Percentiles rank a stretch among this genome's conserved stretches.
phyloP scores from a whole-genome alignment of 345 rosid genomes.

The Heritiera fomes region DNA sequence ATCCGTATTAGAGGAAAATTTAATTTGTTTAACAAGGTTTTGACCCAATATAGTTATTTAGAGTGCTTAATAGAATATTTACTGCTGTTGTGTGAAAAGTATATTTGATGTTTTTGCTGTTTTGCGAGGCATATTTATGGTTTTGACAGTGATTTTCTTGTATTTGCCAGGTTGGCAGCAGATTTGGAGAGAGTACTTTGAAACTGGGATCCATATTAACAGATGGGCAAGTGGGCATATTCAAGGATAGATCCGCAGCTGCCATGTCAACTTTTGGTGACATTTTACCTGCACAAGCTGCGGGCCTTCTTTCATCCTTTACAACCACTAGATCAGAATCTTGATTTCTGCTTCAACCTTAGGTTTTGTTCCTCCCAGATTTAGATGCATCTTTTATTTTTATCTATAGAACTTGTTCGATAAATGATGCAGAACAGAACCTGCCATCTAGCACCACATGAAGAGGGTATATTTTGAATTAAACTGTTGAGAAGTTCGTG shows the following conservation, averaged over 20 bases:
- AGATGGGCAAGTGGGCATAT: constrained; percentile 96
- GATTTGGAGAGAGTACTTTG: constrained; percentile 93
- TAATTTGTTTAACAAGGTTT: no score
- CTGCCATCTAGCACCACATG: background rate
- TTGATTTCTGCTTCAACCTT: constrained; percentile 26
- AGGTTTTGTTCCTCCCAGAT: background rate
- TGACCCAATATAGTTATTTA: no score
- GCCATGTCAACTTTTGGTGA: constrained; percentile 98
- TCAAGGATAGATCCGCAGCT: constrained; percentile 75
- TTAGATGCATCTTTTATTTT: background rate
- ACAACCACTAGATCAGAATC: constrained; percentile 66
- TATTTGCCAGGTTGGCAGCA: constrained; percentile 79
- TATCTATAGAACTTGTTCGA: constrained; percentile 6
- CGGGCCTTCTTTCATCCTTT: constrained; percentile 96
- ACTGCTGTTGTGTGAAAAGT: background rate
- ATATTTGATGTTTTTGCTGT: constrained; percentile 2
- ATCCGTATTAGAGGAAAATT: no score
- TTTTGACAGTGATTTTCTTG: constrained; percentile 18
- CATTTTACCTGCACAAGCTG: constrained; percentile 92
- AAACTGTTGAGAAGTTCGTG: background rate
- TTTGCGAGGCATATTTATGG: constrained; percentile 3
- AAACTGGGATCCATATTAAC: constrained; percentile 91
- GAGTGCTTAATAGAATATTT: background rate
- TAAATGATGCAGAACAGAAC: background rate
- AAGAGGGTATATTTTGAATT: background rate